Evolutionary conservation across 192 early-diverging fungal species (phyloP).

Genomic region (Entrophospora sp.): DNA sequence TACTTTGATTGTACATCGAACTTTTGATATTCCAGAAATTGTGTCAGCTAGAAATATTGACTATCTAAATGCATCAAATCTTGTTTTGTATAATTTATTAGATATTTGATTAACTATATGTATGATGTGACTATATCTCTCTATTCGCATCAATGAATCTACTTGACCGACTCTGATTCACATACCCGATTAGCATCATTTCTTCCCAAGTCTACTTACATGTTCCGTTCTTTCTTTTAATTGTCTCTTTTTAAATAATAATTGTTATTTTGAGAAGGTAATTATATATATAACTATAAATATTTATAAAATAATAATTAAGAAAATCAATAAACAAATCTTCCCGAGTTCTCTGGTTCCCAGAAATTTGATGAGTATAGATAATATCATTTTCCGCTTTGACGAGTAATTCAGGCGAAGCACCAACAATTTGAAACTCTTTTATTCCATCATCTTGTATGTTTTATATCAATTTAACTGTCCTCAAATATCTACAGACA

Average conservation of each 20-base stretch:
- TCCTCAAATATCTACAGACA: constrained; percentile 89
- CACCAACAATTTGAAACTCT: constrained; percentile 91
- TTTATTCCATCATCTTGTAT: constrained; percentile 97
- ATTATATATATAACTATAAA: not conserved
- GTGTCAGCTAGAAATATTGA: constrained; percentile 98
- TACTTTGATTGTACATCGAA: too few species aligned
- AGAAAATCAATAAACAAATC: too few species aligned
- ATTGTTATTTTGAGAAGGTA: not conserved
- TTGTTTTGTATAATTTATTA: constrained; percentile 81
- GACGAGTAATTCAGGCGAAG: constrained; percentile 95
- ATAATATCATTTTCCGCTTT: constrained; percentile 76
- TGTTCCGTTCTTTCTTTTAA: constrained; percentile 96
- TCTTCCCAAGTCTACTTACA: constrained; percentile 94
- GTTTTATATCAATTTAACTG: constrained; percentile 93
- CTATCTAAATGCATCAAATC: constrained; percentile 90
- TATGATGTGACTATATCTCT: constrained; percentile 96
- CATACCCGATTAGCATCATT: constrained; percentile 98
- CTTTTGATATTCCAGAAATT: constrained; percentile 93
- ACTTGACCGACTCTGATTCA: constrained; percentile 85
- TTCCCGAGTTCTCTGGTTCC: constrained; percentile 73
- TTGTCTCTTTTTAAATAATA: too few species aligned
- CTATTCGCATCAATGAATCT: constrained; percentile 94
- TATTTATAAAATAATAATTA: too few species aligned
- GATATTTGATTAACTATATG: constrained; percentile 97
- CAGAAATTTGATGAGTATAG: constrained; percentile 93